Base-by-base conservation (phyloP, 1,284 basidiomycete genomes). In the Kwoniella shivajii region DNA sequence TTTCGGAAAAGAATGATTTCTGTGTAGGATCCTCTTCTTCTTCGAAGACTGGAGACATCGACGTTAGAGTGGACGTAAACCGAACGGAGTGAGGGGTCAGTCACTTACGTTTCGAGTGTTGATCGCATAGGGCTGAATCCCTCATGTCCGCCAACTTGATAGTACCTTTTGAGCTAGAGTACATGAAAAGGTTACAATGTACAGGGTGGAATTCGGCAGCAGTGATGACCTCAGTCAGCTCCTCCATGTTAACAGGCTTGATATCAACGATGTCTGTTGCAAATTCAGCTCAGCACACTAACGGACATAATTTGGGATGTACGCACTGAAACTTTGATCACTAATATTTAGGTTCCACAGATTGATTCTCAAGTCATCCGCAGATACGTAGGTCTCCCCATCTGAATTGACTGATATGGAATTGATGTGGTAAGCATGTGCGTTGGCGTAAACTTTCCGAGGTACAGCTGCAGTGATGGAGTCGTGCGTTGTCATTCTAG, bases 131-230 rank as follows among this genome's bases (percentile, higher is more conserved):
- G 6, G 96, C 96, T 22, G 94, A 92, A 68, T 98, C 93, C 51
- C 96, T 87, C 96, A 99, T 99, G 80, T 99, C 96, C n/a, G 94
- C 95, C 56, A 99, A 86, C 81, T 99, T 99, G 84, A 99, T 98
- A 73, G 96, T 99, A 65, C 93, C 95, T 81, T 99, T 99, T 59
- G 95, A 99, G 81, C 91, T 94, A 61, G 95, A 99, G 79, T 99
- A 99, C 90, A 98, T 97, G 82, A 99, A 98, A 54, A 92, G 82
- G 78, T 99, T 99, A 86, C 96, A 99, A 68, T 96, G 91, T 61
- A 87, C 84, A 14, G 96, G 96, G 74, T 99, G 96, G 80, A 99
- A 99, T 80, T 99, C 96, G 55, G 96, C 92, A 4, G 95, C 93
- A 10, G 96, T 99, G 79, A 99, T 99, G 75, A 99, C 96, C 77